Conservation (phyloP, 2,329 filamentous ascomycete genomes). For the Aurifilum marmelostoma region DNA sequence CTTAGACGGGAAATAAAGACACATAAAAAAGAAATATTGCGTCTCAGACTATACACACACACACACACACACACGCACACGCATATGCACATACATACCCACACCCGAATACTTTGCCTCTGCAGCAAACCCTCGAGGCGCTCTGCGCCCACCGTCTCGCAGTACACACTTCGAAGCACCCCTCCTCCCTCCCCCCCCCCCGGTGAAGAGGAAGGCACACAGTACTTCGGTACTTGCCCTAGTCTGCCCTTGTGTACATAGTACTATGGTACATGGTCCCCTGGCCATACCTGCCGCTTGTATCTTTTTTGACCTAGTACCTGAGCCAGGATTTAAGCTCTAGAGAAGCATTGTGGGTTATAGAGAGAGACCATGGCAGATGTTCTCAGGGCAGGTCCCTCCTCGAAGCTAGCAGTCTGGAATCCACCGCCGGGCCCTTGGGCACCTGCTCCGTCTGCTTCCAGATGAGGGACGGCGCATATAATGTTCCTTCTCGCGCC, state of each 20-base stretch:
- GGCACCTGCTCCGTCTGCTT: slow-evolving; percentile 3
- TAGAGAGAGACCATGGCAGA: slow-evolving; percentile 10
- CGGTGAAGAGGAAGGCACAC: neutral
- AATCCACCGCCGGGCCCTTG: slow-evolving; percentile 8
- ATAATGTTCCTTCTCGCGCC: slow-evolving; percentile 12
- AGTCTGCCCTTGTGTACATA: neutral
- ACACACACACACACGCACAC: neutral
- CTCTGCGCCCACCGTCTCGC: neutral
- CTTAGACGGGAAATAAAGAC: neutral
- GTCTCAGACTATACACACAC: neutral
- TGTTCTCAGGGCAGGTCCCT: slow-evolving; percentile 2
- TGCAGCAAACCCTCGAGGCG: slow-evolving; percentile 4
- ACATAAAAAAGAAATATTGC: neutral
- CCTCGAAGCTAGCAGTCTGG: slow-evolving; percentile 6
- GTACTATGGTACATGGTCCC: too few species aligned
- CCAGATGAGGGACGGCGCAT: neutral
- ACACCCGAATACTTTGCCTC: slow-evolving; percentile 3
- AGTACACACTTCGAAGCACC: neutral
- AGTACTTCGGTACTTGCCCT: slow-evolving; percentile 15
- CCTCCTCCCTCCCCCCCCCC: neutral
- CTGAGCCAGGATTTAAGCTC: slow-evolving; percentile 7
- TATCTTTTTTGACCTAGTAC: slow-evolving; percentile 9
- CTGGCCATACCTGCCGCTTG: slow-evolving; percentile 2
- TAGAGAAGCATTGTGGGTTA: slow-evolving; percentile 3
- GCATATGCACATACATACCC: neutral